Evolutionary conservation across 2,329 filamentous ascomycete species (phyloP).

Genomic region (Clathrospora elynae): DNA sequence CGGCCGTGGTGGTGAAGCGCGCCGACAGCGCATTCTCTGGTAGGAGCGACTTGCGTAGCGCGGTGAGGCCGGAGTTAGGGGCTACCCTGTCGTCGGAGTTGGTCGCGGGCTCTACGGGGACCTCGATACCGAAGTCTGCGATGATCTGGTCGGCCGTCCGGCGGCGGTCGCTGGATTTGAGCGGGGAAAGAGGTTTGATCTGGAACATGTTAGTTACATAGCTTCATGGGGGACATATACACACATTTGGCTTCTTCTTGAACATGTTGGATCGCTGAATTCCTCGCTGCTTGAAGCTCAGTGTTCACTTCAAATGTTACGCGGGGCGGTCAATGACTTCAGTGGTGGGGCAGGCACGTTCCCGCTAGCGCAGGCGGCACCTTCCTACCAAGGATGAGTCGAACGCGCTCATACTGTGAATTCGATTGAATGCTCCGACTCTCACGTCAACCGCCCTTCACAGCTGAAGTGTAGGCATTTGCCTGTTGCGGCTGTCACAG

Average conservation of each 20-base stretch:
- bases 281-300: not conserved
- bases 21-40: slow-evolving; percentile 67
- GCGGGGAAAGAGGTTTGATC: slow-evolving; percentile 69
- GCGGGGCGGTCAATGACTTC: slow-evolving; percentile 16
- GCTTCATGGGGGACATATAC: too few species aligned
- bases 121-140: slow-evolving; percentile 60
- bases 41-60: slow-evolving; percentile 63
- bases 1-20: slow-evolving; percentile 68
- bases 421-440: too few species aligned
- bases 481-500: not conserved
- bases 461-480: not conserved
- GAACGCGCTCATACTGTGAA: too few species aligned
- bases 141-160: slow-evolving; percentile 72
- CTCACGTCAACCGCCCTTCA: slow-evolving; percentile 1
- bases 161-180: slow-evolving; percentile 70
- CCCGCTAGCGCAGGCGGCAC: too few species aligned
- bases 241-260: slow-evolving; percentile 66
- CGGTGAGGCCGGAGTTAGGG: slow-evolving; percentile 53
- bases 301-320: slow-evolving; percentile 8
- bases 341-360: slow-evolving; percentile 8
- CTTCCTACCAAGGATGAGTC: too few species aligned
- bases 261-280: slow-evolving; percentile 63
- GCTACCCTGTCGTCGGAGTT: slow-evolving; percentile 52
- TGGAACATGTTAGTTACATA: slow-evolving; percentile 39
- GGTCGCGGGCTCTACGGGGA: slow-evolving; percentile 49